Percentiles rank a stretch among this genome's conserved stretches.
These are phyloP conservation scores for Coemansia sp. DNA, from an alignment of 192 early-diverging fungal genomes.

Conservation along the genomic window DNA sequence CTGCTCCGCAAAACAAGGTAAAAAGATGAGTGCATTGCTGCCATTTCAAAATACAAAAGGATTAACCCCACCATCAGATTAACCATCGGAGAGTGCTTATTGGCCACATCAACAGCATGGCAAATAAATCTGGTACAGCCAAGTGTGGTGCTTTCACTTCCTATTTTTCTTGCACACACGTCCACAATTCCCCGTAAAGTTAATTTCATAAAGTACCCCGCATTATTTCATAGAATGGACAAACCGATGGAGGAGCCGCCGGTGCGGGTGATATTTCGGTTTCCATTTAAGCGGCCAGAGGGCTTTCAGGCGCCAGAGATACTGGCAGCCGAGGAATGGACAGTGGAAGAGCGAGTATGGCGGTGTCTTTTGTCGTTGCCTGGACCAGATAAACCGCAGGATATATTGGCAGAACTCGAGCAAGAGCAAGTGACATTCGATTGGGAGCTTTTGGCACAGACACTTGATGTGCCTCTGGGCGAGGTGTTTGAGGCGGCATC, in stretches of 20 bases:
- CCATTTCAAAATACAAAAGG: too few relatives aligned
- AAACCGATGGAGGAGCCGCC: conserved; percentile 1
- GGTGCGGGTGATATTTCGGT: conserved; percentile 46
- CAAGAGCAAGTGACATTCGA: conserved; percentile 54
- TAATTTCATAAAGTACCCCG: not conserved
- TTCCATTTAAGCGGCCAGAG: conserved; percentile 31
- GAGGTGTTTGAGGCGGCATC: conserved; percentile 42
- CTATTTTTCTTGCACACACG: too few relatives aligned
- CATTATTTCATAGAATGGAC: not conserved
- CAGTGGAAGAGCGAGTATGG: conserved; percentile 46
- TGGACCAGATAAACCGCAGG: conserved; percentile 29
- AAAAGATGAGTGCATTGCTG: too few relatives aligned
- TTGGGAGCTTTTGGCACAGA: conserved; percentile 42
- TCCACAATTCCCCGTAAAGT: too few relatives aligned
- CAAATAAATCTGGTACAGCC: too few relatives aligned
- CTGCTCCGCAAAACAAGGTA: too few relatives aligned
- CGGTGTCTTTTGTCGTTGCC: conserved; percentile 31
- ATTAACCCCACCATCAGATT: too few relatives aligned
- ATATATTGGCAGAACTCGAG: conserved; percentile 49
- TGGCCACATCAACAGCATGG: too few relatives aligned
- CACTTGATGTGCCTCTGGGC: conserved; percentile 21
- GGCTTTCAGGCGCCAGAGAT: conserved; percentile 16
- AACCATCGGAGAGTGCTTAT: too few relatives aligned
- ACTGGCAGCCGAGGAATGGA: not conserved
- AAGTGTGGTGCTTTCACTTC: too few relatives aligned